A percentile compares a stretch with the other conserved stretches of the same genome.
phyloP scores from a whole-genome alignment of 768 basidiomycete genomes.

The Collybia sordida region DNA sequence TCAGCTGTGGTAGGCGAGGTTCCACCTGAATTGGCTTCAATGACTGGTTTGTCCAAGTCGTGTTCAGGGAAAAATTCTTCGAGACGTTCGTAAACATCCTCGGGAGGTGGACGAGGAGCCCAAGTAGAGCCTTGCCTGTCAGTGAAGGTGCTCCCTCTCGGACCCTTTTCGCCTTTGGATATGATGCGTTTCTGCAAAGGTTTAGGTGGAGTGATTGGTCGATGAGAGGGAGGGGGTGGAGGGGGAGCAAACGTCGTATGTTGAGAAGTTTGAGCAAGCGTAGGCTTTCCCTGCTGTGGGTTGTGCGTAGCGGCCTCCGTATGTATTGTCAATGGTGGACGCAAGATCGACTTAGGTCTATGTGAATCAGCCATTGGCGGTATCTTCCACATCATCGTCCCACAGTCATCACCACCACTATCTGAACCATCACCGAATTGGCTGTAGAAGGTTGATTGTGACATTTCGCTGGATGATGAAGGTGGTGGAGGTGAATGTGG shows the following conservation, averaged over 20 bases:
- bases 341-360: slow-evolving; percentile 27
- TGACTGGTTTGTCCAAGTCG: slow-evolving; percentile 93
- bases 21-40: slow-evolving; percentile 81
- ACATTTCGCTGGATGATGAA: slow-evolving; percentile 15
- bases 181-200: slow-evolving; percentile 24
- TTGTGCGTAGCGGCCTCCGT: slow-evolving; percentile 29
- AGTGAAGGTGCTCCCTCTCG: slow-evolving; percentile 59
- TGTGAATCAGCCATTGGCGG: slow-evolving; percentile 30
- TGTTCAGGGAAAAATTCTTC: slow-evolving; percentile 96
- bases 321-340: slow-evolving; percentile 46
- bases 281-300: slow-evolving; percentile 6
- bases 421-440: slow-evolving; percentile 48
- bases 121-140: slow-evolving; percentile 69
- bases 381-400: slow-evolving; percentile 45
- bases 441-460: slow-evolving; percentile 11
- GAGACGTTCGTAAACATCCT: slow-evolving; percentile 89
- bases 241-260: slow-evolving; percentile 20
- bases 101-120: slow-evolving; percentile 88
- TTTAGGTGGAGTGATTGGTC: slow-evolving; percentile 18
- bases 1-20: slow-evolving; percentile 74
- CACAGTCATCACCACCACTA: slow-evolving; percentile 37
- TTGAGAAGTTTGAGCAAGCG: slow-evolving; percentile 6
- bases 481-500: slow-evolving; percentile 21
- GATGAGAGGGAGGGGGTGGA: slow-evolving; percentile 19
- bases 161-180: slow-evolving; percentile 26